Base-by-base conservation (phyloP, 257 asterid genomes). In the Perilla frutescens region DNA sequence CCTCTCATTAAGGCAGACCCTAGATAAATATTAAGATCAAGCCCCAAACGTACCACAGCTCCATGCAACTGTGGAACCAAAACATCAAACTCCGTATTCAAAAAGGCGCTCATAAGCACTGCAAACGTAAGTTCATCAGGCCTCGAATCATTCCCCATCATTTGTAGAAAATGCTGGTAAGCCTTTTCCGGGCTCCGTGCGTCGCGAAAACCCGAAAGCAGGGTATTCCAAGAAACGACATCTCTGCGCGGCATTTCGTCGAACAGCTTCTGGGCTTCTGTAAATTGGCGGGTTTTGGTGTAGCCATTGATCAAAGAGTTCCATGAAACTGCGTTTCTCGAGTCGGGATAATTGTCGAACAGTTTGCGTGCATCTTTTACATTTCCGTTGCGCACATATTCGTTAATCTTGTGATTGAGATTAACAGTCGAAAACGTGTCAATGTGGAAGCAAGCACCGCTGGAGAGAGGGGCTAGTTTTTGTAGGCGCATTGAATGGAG, bases 1-100 rank as follows among this genome's bases (percentile, higher is more conserved):
- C 92, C 96, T 75, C 96, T 85, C 92, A 88, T 88, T 53, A 91
- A 76, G 37, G 95, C 88, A 70, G 95, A 91, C 48, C 94, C 97
- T 10, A 91, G 82, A 71, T 82, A 84, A 20, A 62, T 70, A 74
- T 87, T 83, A 59, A 86, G 79, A 77, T 78, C 72, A 50, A 86
- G 77, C 29, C 95, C 96, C 9, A 68, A 71, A 64, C 78, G 56
- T 45, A 81, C 15, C 26, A 86, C 86, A 26, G 83, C 87, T 49
- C 85, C 79, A 63, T 91, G 97, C 75, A 91, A 77, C 87, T 87
- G 97, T 7, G 82, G 86, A 48, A 80, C 69, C 66, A 91, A 78
- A 29, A 75, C 53, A 44, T 61, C 77, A 62, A 79, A 87, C 57
- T 76, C 68, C 34, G 90, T 75, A 8, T 77, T 63, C 80, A 83